Base-by-base conservation (phyloP, 495 filamentous ascomycete species). In the Xylaria palmicola region DNA sequence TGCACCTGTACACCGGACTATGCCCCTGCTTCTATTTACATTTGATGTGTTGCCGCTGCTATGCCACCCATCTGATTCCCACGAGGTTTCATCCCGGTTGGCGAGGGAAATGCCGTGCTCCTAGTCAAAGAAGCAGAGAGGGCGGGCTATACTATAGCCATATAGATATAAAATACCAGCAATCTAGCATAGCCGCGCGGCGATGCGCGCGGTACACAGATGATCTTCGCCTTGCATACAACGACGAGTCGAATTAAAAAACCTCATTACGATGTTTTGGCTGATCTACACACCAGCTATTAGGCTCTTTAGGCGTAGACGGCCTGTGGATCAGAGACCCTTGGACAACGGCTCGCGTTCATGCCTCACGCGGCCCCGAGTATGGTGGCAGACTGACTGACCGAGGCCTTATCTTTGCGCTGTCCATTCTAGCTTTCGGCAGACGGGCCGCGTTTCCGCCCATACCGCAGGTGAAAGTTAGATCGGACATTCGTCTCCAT, bases 71-170 rank as follows among this genome's bases (percentile, higher is more conserved):
- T 52, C 32, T 44, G 24, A 52, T 27, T 8, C 13, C 22, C 19
- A 34, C 49, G 40, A 54, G 50, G 59, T 61, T 54, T 47, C 50
- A 55, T 61, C 50, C 59, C 50, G 59, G 59, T 55, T 60, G 36
- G 45, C 57, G 47, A 60, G 36, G 15, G 19, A 60, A 51, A 51
- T 41, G 36, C 34, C 57, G 45, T 51, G 29, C 45, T 32, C 22
- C 27, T 61, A 19, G 40, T 26, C 50, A 51, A 22, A 39, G n/a
- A 26, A 45, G 8, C 41, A 48, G 40, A 52, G 48, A 61, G 39
- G 24, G 50, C 19, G 41, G 49, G 37, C 47, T 45, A 47, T 32
- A 47, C 53, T 44, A 37, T 17, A 19, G 17, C 15, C 26, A 10
- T 61, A 36, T 54, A 40, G 41, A 53, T 22, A 32, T 30, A 47